Evolutionary conservation across 176 grass and related monocot genomes (phyloP).

Genomic region (Oryza glaberrima): DNA sequence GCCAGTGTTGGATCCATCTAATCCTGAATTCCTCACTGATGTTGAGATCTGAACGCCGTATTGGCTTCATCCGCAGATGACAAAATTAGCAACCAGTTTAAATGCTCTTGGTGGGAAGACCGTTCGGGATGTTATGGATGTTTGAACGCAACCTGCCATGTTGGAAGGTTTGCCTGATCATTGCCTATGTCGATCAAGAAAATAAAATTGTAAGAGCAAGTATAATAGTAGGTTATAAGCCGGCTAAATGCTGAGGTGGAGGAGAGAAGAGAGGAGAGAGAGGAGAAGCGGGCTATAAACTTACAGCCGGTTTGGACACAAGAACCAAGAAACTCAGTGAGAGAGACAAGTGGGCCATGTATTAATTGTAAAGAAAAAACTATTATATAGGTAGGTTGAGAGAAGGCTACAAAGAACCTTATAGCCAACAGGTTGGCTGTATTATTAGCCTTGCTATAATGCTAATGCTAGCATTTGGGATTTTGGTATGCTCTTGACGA

Average conservation of each 20-base stretch:
- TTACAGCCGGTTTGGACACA: no score
- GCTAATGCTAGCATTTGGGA: background rate
- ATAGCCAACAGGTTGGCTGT: no score
- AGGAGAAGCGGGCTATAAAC: no score
- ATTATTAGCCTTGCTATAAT: no score
- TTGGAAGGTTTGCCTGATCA: background rate
- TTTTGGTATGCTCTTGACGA: background rate
- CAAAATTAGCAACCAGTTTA: constrained; percentile 17
- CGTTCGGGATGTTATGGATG: background rate
- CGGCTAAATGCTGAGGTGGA: no score
- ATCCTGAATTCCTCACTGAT: constrained; percentile 14
- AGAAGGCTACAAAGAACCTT: no score
- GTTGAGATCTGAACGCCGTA: background rate
- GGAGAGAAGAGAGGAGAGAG: no score
- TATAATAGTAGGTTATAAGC: no score
- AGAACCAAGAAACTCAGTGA: no score
- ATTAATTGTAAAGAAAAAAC: no score
- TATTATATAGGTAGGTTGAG: no score
- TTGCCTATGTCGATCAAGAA: background rate
- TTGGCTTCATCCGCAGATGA: constrained; percentile 24
- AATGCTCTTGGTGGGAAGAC: constrained; percentile 1
- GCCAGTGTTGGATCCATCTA: constrained; percentile 11
- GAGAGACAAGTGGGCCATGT: no score
- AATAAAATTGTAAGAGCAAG: background rate
- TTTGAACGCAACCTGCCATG: background rate